Evolutionary conservation across 225 moss, liverwort and hornwort genomes (phyloP), one percentile per base, ranked within the genome.

Genomic region (Rhytidiadelphus loreus): DNA sequence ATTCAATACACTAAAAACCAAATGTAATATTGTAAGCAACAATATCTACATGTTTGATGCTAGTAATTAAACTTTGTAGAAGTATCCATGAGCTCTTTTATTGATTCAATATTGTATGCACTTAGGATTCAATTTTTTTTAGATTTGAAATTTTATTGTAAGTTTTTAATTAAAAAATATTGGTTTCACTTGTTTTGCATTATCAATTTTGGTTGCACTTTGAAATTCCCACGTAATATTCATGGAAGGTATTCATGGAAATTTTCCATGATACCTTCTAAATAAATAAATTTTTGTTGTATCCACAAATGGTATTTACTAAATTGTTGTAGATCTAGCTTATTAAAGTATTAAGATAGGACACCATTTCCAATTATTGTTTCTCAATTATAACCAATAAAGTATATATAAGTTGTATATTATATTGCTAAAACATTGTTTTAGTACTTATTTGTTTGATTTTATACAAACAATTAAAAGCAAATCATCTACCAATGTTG

Each of bases 1-100:
- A 44, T 44, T 58, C 0, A 0, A 29, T 19, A 12, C 1, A 39
- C 5, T 7, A 39, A 58, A 41, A 11, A 18, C 0, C 58, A 7
- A 1, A 19, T 39, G 4, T 2, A 41, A 28, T 18, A 17, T 79
- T 79, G 0, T 12, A 1, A 39, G 18, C 6, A 53, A n/a, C 4
- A 55, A 37, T 37, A 55, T n/a, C 10, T 56, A 56, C 2, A 78
- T 56, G 0, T 53, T 77, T 37, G 21, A 77, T 25, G 24, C n/a
- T 56, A 9, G 25, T n/a, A 25, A 37, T 39, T 39, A 37, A 24
- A 55, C 9, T 55, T 13, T 76, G 14, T 76, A 22, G 35, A 52
- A 22, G 22, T 52, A 55, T 25, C 1, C 0, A 6, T 19, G 12
- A 61, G 6, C 9, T 61, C 2, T 9, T 43, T 41, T 23, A 6